phyloP scores from a whole-genome alignment of 2,329 filamentous ascomycete genomes.

The Microdochium bolleyi region DNA sequence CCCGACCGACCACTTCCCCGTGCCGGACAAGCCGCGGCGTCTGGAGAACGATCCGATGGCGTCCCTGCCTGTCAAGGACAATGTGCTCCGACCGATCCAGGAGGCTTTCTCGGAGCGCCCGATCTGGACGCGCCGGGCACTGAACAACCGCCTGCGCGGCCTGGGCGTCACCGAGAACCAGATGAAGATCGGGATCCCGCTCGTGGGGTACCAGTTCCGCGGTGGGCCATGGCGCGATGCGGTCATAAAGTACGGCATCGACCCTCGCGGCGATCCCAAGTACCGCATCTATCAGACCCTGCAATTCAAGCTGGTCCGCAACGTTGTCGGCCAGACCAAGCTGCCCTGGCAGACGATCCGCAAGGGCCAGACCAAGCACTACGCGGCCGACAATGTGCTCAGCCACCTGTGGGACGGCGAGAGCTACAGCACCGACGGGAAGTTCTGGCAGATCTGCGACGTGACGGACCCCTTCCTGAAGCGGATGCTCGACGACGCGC shows the following conservation, averaged over 20 bases:
- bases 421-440: conserved; percentile 68
- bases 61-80: conserved; percentile 49
- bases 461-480: conserved; percentile 72
- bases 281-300: conserved; percentile 84
- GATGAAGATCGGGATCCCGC: conserved; percentile 70
- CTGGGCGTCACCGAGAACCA: conserved; percentile 44
- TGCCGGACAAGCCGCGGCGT: conserved; percentile 51
- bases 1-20: conserved; percentile 53
- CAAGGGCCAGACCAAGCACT: conserved; percentile 29
- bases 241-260: conserved; percentile 76
- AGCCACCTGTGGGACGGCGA: conserved; percentile 81
- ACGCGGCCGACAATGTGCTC: conserved; percentile 28
- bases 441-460: conserved; percentile 92
- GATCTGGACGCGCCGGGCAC: conserved; percentile 77
- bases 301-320: conserved; percentile 66
- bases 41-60: conserved; percentile 50
- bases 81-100: conserved; percentile 56
- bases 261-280: conserved; percentile 69
- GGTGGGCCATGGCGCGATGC: conserved; percentile 89
- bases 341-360: conserved; percentile 42
- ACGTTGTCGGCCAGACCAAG: conserved; percentile 35
- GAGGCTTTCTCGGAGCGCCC: conserved; percentile 65
- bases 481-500: conserved; percentile 55
- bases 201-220: conserved; percentile 86
- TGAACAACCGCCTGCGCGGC: conserved; percentile 62